Evolutionary conservation across 2,329 filamentous ascomycete genomes (phyloP).

Genomic region (Phyllosticta ampelicida): DNA sequence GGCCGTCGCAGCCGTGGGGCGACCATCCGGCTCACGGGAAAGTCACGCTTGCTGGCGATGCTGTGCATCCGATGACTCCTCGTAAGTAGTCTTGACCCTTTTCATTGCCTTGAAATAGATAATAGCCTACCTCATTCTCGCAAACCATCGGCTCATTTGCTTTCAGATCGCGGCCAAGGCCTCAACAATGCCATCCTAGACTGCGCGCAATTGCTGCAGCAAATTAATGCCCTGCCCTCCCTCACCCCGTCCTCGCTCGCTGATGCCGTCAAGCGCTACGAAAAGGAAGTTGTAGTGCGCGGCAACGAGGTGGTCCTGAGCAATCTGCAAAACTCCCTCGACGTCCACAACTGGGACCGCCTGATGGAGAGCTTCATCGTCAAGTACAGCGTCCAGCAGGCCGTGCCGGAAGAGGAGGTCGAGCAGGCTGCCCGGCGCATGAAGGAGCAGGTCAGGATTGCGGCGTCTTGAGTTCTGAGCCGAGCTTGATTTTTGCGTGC

Average conservation of each 20-base stretch:
- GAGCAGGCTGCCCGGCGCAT: background rate
- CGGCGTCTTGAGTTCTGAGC: no score
- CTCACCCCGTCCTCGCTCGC: background rate
- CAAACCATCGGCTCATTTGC: background rate
- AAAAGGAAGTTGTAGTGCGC: conserved; percentile 34
- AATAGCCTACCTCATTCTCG: background rate
- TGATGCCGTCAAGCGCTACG: conserved; percentile 14
- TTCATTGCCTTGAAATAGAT: background rate
- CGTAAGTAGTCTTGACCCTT: conserved; percentile 8
- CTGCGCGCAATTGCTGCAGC: conserved; percentile 27
- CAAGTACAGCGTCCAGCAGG: conserved; percentile 20
- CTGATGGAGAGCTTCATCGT: conserved; percentile 25
- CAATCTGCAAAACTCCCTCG: conserved; percentile 22
- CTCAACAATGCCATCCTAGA: conserved; percentile 40
- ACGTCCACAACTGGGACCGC: conserved; percentile 28
- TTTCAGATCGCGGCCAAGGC: conserved; percentile 35
- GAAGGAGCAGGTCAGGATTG: no score
- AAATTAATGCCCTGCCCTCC: conserved; percentile 12
- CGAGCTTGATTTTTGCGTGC: no score
- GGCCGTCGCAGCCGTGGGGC: conserved; percentile 25
- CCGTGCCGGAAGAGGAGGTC: background rate
- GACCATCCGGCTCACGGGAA: conserved; percentile 19
- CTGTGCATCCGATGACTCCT: conserved; percentile 32
- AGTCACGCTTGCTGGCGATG: conserved; percentile 30
- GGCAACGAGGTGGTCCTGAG: conserved; percentile 24